phyloP scores from a whole-genome alignment of 2,329 filamentous ascomycete species.

The Penicillium rolfsii region DNA sequence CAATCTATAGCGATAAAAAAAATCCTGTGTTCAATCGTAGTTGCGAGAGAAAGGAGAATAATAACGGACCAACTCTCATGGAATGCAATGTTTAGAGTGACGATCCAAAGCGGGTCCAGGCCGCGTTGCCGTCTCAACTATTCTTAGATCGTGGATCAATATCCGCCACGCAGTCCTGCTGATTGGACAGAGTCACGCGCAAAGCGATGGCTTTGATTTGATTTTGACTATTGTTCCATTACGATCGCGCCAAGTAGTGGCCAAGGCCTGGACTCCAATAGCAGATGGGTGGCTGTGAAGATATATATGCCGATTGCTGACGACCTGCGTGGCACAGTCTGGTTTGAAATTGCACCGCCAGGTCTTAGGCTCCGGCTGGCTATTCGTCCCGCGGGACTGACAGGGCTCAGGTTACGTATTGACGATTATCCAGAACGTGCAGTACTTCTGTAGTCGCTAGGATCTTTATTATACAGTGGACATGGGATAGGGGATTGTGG shows the following conservation, averaged over 20 bases:
- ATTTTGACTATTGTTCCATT: not conserved
- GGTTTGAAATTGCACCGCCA: not conserved
- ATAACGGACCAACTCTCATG: slow-evolving; percentile 12
- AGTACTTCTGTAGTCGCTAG: not conserved
- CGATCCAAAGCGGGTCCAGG: slow-evolving; percentile 27
- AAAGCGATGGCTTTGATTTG: not conserved
- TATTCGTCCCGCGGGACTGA: not conserved
- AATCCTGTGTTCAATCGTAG: not conserved
- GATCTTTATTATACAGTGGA: not conserved
- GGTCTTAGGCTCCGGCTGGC: not conserved
- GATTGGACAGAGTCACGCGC: slow-evolving; percentile 13
- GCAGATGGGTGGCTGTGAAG: not conserved
- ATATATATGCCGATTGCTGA: not conserved
- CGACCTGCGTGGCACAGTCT: slow-evolving; percentile 2
- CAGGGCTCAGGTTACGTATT: not conserved
- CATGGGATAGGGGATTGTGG: not conserved
- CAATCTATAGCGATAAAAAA: not conserved
- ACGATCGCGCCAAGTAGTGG: not conserved
- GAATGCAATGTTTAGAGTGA: slow-evolving; percentile 26
- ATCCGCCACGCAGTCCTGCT: slow-evolving; percentile 10
- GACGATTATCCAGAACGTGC: not conserved
- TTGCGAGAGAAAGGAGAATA: slow-evolving; percentile 6
- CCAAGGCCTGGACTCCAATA: not conserved
- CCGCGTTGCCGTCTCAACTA: slow-evolving; percentile 37
- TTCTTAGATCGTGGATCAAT: slow-evolving; percentile 32